These are phyloP conservation scores for Gracilariopsis chorda DNA, from an alignment of 23 red algal genomes.

Conservation along the genomic window DNA sequence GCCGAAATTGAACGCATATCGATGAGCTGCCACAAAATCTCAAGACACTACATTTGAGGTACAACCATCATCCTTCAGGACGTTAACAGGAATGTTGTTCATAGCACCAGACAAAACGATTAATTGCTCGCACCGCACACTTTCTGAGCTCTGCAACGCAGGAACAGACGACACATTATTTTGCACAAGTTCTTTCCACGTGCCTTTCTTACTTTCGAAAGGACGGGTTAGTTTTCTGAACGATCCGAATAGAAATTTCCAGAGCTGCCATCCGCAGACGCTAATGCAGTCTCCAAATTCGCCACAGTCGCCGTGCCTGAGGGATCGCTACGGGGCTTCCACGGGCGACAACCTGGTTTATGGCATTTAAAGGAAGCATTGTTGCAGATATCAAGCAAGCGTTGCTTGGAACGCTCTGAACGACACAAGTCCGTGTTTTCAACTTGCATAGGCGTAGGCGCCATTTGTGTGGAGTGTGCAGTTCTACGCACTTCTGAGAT, in stretches of 20 bases:
- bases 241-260: neutral
- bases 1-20: neutral
- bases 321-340: neutral
- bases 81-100: neutral
- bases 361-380: no score
- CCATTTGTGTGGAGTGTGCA: neutral
- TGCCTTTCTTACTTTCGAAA: neutral
- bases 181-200: neutral
- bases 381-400: no score
- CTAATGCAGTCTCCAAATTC: neutral
- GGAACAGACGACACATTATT: no score
- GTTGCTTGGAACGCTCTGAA: neutral
- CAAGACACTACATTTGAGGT: neutral
- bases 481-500: neutral
- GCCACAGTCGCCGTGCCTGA: neutral
- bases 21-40: neutral
- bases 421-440: no score
- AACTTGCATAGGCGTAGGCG: neutral
- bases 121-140: no score
- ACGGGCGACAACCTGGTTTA: no score
- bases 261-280: neutral
- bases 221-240: neutral
- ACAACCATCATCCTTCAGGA: neutral
- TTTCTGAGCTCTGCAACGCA: no score
- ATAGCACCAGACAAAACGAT: neutral